Evolutionary conservation across 805 yeast species (phyloP).

Genomic region (Candida oleophila): DNA sequence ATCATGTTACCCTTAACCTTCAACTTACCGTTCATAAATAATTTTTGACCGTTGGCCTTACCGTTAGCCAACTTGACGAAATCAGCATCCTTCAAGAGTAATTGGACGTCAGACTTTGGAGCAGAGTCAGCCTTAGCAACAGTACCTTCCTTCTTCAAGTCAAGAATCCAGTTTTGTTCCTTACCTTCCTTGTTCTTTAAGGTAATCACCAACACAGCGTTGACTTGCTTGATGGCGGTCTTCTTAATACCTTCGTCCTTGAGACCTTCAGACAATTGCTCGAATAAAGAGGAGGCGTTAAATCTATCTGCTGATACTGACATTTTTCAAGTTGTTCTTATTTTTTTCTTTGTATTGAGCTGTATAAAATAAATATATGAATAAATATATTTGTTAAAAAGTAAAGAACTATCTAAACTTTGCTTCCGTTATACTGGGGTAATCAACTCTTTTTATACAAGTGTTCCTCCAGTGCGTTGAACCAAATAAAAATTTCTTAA

Average conservation of each 20-base stretch:
- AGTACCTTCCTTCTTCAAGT: constrained; percentile 60
- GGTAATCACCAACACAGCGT: constrained; percentile 64
- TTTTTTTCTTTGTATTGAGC: background rate
- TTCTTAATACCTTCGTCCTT: constrained; percentile 32
- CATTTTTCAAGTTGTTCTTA: constrained; percentile 11
- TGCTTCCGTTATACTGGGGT: background rate
- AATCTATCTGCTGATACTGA: constrained; percentile 38
- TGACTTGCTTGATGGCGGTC: constrained; percentile 48
- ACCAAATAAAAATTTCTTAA: background rate
- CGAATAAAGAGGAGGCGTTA: constrained; percentile 42
- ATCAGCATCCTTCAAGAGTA: constrained; percentile 64
- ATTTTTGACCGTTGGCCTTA: constrained; percentile 80
- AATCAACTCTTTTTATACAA: background rate
- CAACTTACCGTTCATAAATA: constrained; percentile 80
- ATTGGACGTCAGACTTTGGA: constrained; percentile 59
- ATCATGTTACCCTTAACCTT: constrained; percentile 87
- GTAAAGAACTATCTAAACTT: no score
- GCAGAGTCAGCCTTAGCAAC: constrained; percentile 42
- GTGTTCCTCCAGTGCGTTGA: background rate
- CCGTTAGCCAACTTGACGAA: constrained; percentile 71
- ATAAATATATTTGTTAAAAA: no score
- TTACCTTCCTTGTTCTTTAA: constrained; percentile 62
- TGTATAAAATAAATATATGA: background rate
- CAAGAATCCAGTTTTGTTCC: constrained; percentile 64
- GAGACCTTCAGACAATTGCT: constrained; percentile 38